Evolutionary conservation across 192 early-diverging fungal genomes (phyloP), one percentile per base, ranked within the genome.

Genomic region (Lunasporangiospora selenospora): DNA sequence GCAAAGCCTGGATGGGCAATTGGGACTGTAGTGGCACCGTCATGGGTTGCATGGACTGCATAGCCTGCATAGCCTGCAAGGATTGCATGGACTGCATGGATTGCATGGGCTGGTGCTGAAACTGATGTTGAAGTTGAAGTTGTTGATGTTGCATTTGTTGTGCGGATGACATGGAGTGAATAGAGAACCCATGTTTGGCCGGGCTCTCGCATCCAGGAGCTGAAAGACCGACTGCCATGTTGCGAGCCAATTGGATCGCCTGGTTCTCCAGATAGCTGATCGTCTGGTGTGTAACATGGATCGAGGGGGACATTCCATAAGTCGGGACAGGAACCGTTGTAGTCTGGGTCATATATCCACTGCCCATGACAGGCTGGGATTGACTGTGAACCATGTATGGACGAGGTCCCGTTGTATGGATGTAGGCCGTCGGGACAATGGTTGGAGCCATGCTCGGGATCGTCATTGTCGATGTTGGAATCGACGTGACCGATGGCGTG

Each of bases 261-360:
- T 63, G 38, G 21, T 29, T 33, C 23, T 53, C 61, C 41, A 63
- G 10, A 37, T 46, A 48, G 9, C 58, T 38, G 26, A 59, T 29
- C 44, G 43, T 48, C 7, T 59, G 58, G 16, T 48, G 46, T 11
- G 45, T 26, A 26, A 13, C 26, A 32, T 59, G 58, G 30, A 42
- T 12, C 6, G n/a, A 36, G 0, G 46, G 44, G 10, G 30, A 37
- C 8, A 18, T 31, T n/a, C n/a, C n/a, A 18, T 30, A 40, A 6
- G 46, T 29, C 23, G 46, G 50, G 4, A 48, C 16, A 16, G 53
- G 38, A 8, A 34, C 39, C 18, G 53, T 19, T n/a, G 53, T 29
- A 29, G 38, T n/a, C n/a, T n/a, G n/a, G n/a, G n/a, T n/a, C n/a
- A n/a, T n/a, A n/a, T n/a, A n/a, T n/a, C n/a, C n/a, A n/a, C n/a